Evolutionary conservation across 192 early-diverging fungal species (phyloP).

Genomic region (Backusella liffmaniae): DNA sequence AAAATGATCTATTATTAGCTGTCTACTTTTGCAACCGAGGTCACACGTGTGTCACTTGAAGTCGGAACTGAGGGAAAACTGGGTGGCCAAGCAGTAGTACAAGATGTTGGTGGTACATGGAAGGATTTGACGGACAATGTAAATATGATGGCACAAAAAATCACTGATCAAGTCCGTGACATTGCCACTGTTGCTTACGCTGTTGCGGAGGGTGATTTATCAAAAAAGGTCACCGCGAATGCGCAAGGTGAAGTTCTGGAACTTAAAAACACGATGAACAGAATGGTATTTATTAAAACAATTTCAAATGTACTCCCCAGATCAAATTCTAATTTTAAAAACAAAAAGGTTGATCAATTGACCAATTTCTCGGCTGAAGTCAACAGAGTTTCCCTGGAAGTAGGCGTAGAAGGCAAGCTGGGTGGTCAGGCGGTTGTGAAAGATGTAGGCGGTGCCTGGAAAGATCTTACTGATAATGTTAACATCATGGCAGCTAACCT

Average conservation of each 20-base stretch:
- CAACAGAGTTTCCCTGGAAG: constrained; percentile 68
- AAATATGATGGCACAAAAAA: constrained; percentile 59
- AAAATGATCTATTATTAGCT: constrained; percentile 12
- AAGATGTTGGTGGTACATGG: constrained; percentile 57
- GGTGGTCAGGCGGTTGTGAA: constrained; percentile 60
- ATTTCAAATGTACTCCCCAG: background rate
- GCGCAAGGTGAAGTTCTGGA: constrained; percentile 58
- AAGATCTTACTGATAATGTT: constrained; percentile 50
- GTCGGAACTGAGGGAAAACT: constrained; percentile 61
- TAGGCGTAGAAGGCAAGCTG: constrained; percentile 69
- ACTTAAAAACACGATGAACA: constrained; percentile 61
- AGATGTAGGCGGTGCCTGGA: constrained; percentile 44
- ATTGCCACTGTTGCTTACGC: constrained; percentile 57
- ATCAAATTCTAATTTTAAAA: background rate
- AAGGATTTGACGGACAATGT: constrained; percentile 59
- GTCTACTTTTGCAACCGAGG: constrained; percentile 56
- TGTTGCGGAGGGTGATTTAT: constrained; percentile 53
- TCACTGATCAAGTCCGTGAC: constrained; percentile 56
- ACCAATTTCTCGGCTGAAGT: constrained; percentile 59
- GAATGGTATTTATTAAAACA: constrained; percentile 36
- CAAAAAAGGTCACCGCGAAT: constrained; percentile 49
- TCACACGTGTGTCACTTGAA: constrained; percentile 54
- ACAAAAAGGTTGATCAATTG: constrained; percentile 39
- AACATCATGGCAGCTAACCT: constrained; percentile 57
- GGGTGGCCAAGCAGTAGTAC: constrained; percentile 55